phyloP scores from a whole-genome alignment of 805 yeast genomes.

The Dipodascus geniculatus region DNA sequence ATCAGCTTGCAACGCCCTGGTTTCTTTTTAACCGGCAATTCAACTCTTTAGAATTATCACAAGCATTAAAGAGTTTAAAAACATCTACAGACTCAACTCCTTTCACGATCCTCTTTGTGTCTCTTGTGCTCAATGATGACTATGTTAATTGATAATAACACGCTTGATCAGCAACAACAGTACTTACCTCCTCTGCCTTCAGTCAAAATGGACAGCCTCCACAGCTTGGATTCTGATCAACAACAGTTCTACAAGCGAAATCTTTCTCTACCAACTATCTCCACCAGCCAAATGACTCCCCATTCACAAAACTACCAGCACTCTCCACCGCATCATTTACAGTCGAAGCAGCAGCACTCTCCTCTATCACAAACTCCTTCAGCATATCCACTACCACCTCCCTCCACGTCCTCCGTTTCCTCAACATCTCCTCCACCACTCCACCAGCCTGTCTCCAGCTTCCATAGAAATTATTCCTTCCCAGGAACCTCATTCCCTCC shows the following conservation, averaged over 20 bases:
- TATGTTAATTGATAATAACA: not conserved
- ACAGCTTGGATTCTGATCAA: not conserved
- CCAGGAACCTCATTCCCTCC: not conserved
- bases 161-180: slow-evolving; percentile 1
- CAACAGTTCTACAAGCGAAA: not conserved
- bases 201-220: not conserved
- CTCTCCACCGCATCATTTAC: not conserved
- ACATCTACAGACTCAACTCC: not conserved
- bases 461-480: not conserved
- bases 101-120: not conserved
- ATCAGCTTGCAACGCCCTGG: not conserved
- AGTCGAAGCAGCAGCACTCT: not conserved
- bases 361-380: not conserved
- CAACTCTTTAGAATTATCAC: too few relatives aligned
- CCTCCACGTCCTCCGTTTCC: not conserved
- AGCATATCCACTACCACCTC: not conserved
- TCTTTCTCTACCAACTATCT: not conserved
- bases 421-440: not conserved
- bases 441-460: not conserved
- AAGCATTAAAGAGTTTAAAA: too few relatives aligned
- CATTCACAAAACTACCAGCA: not conserved
- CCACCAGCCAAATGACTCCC: not conserved
- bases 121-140: not conserved
- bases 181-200: not conserved
- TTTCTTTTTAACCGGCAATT: too few relatives aligned